Evolutionary conservation across 257 asterid genomes (phyloP).

Genomic region (Petrea volubilis): DNA sequence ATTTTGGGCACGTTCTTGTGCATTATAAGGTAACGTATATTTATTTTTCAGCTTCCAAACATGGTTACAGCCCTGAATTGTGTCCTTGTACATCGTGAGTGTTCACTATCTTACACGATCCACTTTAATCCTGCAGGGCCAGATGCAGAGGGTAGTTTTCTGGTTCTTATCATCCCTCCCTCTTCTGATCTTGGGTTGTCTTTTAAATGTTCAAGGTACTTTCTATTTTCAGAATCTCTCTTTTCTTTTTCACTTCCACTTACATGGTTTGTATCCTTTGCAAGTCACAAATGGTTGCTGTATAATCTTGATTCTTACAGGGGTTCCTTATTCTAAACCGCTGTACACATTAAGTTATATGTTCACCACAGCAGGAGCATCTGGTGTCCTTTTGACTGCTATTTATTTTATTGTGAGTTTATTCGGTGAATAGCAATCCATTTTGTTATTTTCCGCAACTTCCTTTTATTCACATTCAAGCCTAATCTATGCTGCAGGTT

Average conservation of each 20-base stretch:
- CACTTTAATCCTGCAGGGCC: slow-evolving; percentile 46
- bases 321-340: slow-evolving; percentile 81
- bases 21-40: slow-evolving; percentile 58
- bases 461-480: background rate
- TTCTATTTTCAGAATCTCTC: background rate
- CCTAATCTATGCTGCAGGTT: slow-evolving; percentile 50
- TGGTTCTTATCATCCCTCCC: slow-evolving; percentile 71
- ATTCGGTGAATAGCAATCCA: background rate
- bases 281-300: slow-evolving; percentile 3
- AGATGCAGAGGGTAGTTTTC: slow-evolving; percentile 50
- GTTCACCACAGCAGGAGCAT: slow-evolving; percentile 84
- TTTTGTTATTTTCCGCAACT: background rate
- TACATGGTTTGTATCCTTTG: background rate
- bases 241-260: slow-evolving; percentile 5
- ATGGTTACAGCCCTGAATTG: slow-evolving; percentile 15
- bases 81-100: slow-evolving; percentile 5
- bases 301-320: slow-evolving; percentile 42
- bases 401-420: slow-evolving; percentile 71
- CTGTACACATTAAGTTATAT: slow-evolving; percentile 82
- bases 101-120: slow-evolving; percentile 6
- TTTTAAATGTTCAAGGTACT: slow-evolving; percentile 54
- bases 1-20: slow-evolving; percentile 81
- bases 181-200: slow-evolving; percentile 56
- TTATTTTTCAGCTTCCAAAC: slow-evolving; percentile 16
- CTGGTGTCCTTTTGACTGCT: slow-evolving; percentile 57